Evolutionary conservation across 176 grass and related monocot genomes (phyloP).

Genomic region (Ampelocalamus luodianensis): DNA sequence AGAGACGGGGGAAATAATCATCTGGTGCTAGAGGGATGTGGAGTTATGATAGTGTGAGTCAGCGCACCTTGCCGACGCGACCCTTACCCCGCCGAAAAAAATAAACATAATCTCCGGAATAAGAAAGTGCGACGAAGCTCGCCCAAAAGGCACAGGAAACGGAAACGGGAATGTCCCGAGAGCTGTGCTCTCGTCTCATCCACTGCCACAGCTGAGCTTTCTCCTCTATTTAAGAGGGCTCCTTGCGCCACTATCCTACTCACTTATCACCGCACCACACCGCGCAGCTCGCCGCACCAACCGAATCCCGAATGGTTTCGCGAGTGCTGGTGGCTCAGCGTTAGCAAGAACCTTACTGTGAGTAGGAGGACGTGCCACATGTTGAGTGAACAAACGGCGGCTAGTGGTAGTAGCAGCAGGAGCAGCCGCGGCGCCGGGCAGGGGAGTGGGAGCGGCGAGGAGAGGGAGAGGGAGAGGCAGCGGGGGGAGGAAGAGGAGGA

Average conservation of each 20-base stretch:
- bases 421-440: constrained; percentile 20
- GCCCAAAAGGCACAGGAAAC: constrained; percentile 10
- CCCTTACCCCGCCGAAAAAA: constrained; percentile 19
- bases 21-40: too few species aligned
- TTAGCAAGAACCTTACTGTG: background rate
- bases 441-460: background rate
- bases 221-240: constrained; percentile 53
- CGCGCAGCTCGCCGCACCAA: background rate
- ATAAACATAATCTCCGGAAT: constrained; percentile 22
- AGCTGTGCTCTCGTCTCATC: background rate
- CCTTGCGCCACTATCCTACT: constrained; percentile 38
- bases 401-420: constrained; percentile 20
- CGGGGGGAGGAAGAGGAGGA: constrained; percentile 32
- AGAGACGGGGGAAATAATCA: too few species aligned
- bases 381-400: constrained; percentile 54
- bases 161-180: background rate
- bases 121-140: constrained; percentile 51
- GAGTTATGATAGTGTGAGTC: constrained; percentile 17
- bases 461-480: background rate
- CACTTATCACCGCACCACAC: constrained; percentile 29
- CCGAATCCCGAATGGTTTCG: constrained; percentile 37
- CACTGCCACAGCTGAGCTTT: background rate
- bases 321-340: constrained; percentile 28
- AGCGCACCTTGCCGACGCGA: constrained; percentile 39
- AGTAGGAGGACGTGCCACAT: constrained; percentile 48